Evolutionary conservation across 108 stramenopile genomes (phyloP).

Genomic region (Seminavis robusta): DNA sequence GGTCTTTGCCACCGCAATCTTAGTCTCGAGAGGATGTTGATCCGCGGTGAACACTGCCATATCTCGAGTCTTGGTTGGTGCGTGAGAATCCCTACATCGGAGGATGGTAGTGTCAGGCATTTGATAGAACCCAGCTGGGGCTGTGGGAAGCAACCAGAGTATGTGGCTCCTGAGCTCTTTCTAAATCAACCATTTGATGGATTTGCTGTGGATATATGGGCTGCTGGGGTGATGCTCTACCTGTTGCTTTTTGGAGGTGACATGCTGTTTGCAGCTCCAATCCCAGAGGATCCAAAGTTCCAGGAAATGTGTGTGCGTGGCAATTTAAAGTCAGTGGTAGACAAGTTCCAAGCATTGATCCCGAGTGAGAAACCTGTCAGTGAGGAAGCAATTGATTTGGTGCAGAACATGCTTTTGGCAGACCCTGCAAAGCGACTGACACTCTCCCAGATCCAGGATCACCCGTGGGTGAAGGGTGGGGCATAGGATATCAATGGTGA

Average conservation of each 20-base stretch:
- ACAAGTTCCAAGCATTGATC: slow-evolving; percentile 19
- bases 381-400: slow-evolving; percentile 46
- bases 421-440: slow-evolving; percentile 63
- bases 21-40: slow-evolving; percentile 51
- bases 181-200: slow-evolving; percentile 49
- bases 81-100: slow-evolving; percentile 31
- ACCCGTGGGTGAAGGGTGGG: slow-evolving; percentile 74
- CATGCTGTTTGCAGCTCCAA: slow-evolving; percentile 60
- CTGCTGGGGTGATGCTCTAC: slow-evolving; percentile 76
- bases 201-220: slow-evolving; percentile 80
- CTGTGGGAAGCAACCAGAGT: slow-evolving; percentile 52
- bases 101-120: neutral
- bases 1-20: slow-evolving; percentile 68
- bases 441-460: slow-evolving; percentile 50
- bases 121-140: slow-evolving; percentile 13
- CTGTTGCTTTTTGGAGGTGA: slow-evolving; percentile 63
- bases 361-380: slow-evolving; percentile 24
- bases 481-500: no score
- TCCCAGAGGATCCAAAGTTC: slow-evolving; percentile 60
- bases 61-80: slow-evolving; percentile 60
- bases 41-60: slow-evolving; percentile 23
- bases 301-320: slow-evolving; percentile 45
- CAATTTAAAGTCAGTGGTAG: slow-evolving; percentile 14
- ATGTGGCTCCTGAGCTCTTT: slow-evolving; percentile 67
- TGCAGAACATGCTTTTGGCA: slow-evolving; percentile 59